Base-by-base conservation (phyloP, 768 basidiomycete genomes). In the Collybia sp. region DNA sequence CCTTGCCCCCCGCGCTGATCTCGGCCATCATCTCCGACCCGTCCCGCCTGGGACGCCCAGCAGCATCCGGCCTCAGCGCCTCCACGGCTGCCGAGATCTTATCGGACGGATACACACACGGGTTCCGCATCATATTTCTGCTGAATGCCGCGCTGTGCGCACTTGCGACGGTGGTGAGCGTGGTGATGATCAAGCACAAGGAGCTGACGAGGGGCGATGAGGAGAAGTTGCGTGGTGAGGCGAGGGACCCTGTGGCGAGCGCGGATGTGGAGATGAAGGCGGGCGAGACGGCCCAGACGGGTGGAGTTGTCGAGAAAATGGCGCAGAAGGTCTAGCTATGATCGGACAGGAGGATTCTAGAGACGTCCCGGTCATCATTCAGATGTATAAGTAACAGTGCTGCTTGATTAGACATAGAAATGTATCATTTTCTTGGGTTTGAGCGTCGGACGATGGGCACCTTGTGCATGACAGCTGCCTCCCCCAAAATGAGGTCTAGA, bases 171-270 rank as follows among this genome's bases (percentile, higher is more conserved):
- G 54, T 82, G 20, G 63, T 77, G 13, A 76, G 78, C 47, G 57
- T 83, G 11, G 50, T 78, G 39, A 75, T 86, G 70, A 82, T 84
- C 53, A 76, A 76, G 47, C 77, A 82, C 51, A 73, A 77, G 46
- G 75, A 83, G 20, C 63, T 88, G 32, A 76, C 71, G 30, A 63
- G 82, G 32, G 73, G 59, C 1, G 84, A 85, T 55, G 81, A 83
- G 30, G 72, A 70, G 13, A 56, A 62, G 45, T 62, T 79, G n/a
- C 69, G 68, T 48, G 68, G 70, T 31, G 61, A 69, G 43, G 73
- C 70, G 11, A 60, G 44, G 47, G 10, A 25, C 30, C 36, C 19
- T 40, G 42, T 30, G 25, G 20, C 10, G 43, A 2, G 16, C 45
- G 25, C 2, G 2, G 12, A 6, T 9, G 32, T 19, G 19, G 32